Evolutionary conservation across 495 filamentous ascomycete genomes (phyloP).

Genomic region (Aspergillus asperescens): DNA sequence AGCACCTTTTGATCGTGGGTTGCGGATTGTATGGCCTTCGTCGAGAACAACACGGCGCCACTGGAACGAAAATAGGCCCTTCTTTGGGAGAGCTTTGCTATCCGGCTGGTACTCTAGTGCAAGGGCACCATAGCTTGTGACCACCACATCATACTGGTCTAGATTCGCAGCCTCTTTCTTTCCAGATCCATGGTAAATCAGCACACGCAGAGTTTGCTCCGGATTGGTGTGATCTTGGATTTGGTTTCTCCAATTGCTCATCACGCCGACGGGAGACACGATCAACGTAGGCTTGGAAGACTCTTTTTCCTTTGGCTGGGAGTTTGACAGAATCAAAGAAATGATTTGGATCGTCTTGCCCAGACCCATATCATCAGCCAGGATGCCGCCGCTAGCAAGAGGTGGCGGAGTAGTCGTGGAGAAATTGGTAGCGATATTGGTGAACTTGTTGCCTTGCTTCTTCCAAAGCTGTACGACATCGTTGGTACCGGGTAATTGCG

Average conservation of each 20-base stretch:
- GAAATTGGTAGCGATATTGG: conserved; percentile 75
- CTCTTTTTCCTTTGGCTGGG: conserved; percentile 29
- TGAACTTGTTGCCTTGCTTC: conserved; percentile 47
- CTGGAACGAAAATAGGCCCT: conserved; percentile 56
- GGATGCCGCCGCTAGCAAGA: conserved; percentile 74
- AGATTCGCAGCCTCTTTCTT: conserved; percentile 50
- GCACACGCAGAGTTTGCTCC: conserved; percentile 55
- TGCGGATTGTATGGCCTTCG: conserved; percentile 83
- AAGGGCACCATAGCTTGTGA: conserved; percentile 76
- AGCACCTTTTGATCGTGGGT: conserved; percentile 65
- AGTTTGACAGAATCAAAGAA: conserved; percentile 65
- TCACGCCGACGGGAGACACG: conserved; percentile 76
- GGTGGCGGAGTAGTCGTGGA: conserved; percentile 49
- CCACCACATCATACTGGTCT: conserved; percentile 65
- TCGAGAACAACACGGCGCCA: conserved; percentile 85
- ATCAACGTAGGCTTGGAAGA: conserved; percentile 65
- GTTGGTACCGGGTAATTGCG: conserved; percentile 60
- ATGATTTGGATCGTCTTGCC: conserved; percentile 92
- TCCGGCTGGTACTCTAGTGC: conserved; percentile 37
- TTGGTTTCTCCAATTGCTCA: conserved; percentile 90
- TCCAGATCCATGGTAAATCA: conserved; percentile 68
- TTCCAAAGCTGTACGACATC: conserved; percentile 82
- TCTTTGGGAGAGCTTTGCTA: conserved; percentile 27
- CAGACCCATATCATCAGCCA: conserved; percentile 93
- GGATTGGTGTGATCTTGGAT: conserved; percentile 65